These are phyloP conservation scores for Mycena galericulata DNA, from an alignment of 768 basidiomycete species.

Conservation along the genomic window DNA sequence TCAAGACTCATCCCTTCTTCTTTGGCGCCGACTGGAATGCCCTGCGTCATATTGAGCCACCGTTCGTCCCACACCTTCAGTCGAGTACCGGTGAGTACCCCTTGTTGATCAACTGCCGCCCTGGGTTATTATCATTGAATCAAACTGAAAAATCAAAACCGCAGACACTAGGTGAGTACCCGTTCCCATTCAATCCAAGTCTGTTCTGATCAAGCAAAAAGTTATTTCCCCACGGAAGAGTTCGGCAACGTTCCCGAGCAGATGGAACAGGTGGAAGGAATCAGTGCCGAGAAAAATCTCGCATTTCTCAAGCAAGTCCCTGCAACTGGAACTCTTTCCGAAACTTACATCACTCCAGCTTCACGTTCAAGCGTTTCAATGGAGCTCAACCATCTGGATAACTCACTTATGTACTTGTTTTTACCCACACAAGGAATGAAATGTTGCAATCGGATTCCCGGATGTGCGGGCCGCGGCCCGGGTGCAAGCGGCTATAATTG, in stretches of 20 bases:
- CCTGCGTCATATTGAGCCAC: constrained; percentile 93
- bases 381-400: constrained; percentile 7
- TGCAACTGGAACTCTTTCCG: too few species aligned
- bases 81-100: constrained; percentile 58
- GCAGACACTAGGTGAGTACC: neutral
- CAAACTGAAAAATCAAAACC: too few species aligned
- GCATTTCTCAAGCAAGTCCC: constrained; percentile 71
- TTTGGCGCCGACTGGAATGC: constrained; percentile 95
- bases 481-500: too few species aligned
- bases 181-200: neutral
- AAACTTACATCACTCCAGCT: constrained; percentile 57
- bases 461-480: constrained; percentile 20
- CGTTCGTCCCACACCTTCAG: constrained; percentile 93
- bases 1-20: constrained; percentile 95
- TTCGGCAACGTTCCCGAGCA: constrained; percentile 77
- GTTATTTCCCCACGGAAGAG: constrained; percentile 96
- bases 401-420: constrained; percentile 9
- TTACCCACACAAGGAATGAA: constrained; percentile 21
- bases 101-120: too few species aligned
- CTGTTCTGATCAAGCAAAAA: constrained; percentile 57
- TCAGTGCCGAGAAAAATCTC: constrained; percentile 75
- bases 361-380: constrained; percentile 84
- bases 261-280: constrained; percentile 68
- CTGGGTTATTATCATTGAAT: too few species aligned
- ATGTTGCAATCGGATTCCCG: constrained; percentile 1